Percentiles rank a stretch among this genome's conserved stretches.
Evolutionary conservation across 139 green algal species (phyloP).

Genomic region (Coelastrella sp.): DNA sequence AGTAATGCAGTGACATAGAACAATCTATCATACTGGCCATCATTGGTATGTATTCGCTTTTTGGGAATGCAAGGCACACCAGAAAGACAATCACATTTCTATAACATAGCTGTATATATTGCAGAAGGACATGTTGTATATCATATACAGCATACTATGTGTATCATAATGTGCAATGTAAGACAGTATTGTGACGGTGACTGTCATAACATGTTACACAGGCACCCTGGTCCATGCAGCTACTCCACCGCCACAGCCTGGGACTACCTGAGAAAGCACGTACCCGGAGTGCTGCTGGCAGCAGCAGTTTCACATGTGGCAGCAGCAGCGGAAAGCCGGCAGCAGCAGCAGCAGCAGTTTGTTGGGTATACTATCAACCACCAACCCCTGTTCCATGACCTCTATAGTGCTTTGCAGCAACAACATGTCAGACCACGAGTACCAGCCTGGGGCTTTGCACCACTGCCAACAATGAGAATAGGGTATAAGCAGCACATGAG

Average conservation of each 20-base stretch:
- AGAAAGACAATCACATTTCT: too few relatives aligned
- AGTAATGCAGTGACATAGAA: too few relatives aligned
- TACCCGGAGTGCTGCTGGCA: conserved; percentile 22
- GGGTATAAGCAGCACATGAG: background rate
- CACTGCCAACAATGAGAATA: background rate
- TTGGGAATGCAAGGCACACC: too few relatives aligned
- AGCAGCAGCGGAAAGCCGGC: background rate
- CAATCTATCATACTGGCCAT: too few relatives aligned
- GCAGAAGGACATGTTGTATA: too few relatives aligned
- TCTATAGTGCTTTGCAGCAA: conserved; percentile 7
- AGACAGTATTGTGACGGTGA: too few relatives aligned
- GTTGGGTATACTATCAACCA: background rate
- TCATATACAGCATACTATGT: too few relatives aligned
- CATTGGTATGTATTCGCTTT: too few relatives aligned
- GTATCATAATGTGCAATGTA: too few relatives aligned
- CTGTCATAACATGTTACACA: background rate
- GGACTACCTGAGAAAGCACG: conserved; percentile 11
- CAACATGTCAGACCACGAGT: conserved; percentile 17
- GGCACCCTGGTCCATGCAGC: background rate
- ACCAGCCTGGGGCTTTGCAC: conserved; percentile 40
- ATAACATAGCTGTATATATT: too few relatives aligned
- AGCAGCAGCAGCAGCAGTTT: conserved; percentile 13
- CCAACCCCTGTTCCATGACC: background rate
- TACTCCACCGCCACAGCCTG: conserved; percentile 14
- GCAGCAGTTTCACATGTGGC: conserved; percentile 4